Percentiles rank a stretch among this genome's conserved stretches.
phyloP scores from a whole-genome alignment of 73 alveolate genomes.

The Paramecium caudatum region DNA sequence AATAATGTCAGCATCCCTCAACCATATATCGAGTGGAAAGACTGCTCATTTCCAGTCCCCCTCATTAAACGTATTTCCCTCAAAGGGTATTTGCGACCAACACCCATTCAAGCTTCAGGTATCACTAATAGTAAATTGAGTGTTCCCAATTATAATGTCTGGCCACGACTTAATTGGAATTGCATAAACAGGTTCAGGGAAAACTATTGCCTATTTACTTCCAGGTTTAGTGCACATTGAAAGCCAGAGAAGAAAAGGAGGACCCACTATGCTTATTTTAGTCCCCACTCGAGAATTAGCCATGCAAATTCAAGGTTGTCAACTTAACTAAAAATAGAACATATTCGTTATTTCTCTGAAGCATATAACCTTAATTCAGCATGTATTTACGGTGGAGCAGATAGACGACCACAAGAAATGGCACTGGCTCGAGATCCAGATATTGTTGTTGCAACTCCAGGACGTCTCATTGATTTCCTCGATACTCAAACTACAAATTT shows the following conservation, averaged over 20 bases:
- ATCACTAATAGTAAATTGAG: not conserved
- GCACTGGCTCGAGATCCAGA: slow-evolving; percentile 91
- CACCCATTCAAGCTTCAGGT: slow-evolving; percentile 90
- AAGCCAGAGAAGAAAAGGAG: slow-evolving; percentile 90
- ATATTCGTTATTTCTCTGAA: slow-evolving; percentile 83
- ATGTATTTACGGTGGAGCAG: slow-evolving; percentile 97
- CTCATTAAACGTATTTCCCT: slow-evolving; percentile 74
- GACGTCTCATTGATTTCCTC: slow-evolving; percentile 96
- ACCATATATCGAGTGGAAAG: slow-evolving; percentile 63
- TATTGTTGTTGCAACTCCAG: slow-evolving; percentile 98
- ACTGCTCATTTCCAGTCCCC: slow-evolving; percentile 14
- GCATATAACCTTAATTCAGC: slow-evolving; percentile 82
- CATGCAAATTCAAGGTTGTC: slow-evolving; percentile 79
- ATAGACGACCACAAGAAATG: slow-evolving; percentile 80
- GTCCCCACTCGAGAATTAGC: slow-evolving; percentile 99
- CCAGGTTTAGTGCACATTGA: slow-evolving; percentile 96
- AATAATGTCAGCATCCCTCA: slow-evolving; percentile 31
- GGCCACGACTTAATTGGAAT: slow-evolving; percentile 97
- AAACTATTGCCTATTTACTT: slow-evolving; percentile 94
- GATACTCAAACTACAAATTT: slow-evolving; percentile 91
- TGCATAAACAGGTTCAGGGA: slow-evolving; percentile 98
- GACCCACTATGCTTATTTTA: slow-evolving; percentile 96
- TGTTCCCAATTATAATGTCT: slow-evolving; percentile 89
- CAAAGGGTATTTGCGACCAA: slow-evolving; percentile 86
- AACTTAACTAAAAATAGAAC: slow-evolving; percentile 81